These are phyloP conservation scores for Pseudopithomyces chartarum DNA, from an alignment of 2,329 filamentous ascomycete genomes.

Conservation along the genomic window DNA sequence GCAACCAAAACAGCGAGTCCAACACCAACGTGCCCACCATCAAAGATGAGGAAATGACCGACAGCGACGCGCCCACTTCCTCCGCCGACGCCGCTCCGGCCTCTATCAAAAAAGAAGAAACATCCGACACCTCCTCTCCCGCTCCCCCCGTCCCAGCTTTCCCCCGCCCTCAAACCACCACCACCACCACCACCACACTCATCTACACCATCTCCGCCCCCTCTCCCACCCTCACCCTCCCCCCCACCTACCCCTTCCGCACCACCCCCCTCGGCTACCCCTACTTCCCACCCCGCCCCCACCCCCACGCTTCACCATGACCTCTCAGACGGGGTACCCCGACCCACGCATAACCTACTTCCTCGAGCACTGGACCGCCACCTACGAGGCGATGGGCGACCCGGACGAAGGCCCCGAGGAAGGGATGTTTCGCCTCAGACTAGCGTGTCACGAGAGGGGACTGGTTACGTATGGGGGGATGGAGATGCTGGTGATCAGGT, in stretches of 20 bases:
- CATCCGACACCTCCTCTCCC: background rate
- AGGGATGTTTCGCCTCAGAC: background rate
- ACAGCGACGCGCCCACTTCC: background rate
- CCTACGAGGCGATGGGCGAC: background rate
- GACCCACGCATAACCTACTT: background rate
- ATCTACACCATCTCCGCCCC: background rate
- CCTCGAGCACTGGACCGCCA: background rate
- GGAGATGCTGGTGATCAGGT: background rate
- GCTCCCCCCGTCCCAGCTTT: background rate
- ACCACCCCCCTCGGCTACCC: background rate
- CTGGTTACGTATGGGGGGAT: background rate
- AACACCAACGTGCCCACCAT: too few species aligned
- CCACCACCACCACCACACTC: background rate
- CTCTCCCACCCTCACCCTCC: background rate
- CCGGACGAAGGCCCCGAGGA: background rate
- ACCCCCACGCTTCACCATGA: background rate
- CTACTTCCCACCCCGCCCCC: background rate
- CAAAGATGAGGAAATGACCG: background rate
- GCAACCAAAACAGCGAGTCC: too few species aligned
- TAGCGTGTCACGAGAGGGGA: background rate
- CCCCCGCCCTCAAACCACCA: background rate
- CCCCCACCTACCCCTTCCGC: background rate
- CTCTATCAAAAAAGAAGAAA: background rate
- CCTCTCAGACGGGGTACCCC: background rate
- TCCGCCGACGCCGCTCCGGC: background rate